Percentiles rank a stretch among this genome's conserved stretches.
Evolutionary conservation across 148 eudicot species (phyloP).

Genomic region (Rhododendron griersonianum): DNA sequence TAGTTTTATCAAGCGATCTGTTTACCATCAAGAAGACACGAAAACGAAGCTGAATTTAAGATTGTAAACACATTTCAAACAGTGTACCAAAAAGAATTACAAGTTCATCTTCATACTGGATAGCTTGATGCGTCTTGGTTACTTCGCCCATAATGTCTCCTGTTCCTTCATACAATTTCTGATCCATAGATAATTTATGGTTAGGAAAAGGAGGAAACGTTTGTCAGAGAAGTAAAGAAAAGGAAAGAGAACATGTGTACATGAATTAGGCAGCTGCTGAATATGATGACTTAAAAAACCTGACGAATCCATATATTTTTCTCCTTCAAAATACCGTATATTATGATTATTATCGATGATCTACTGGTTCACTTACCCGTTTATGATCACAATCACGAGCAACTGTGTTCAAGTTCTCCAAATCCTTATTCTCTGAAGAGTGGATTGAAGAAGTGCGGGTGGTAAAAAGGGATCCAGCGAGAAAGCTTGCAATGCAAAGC

Average conservation of each 20-base stretch:
- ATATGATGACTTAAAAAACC: background rate
- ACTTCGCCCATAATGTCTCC: slow-evolving; percentile 57
- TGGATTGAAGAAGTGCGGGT: slow-evolving; percentile 39
- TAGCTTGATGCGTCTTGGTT: slow-evolving; percentile 63
- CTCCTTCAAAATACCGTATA: background rate
- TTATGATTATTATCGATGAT: no score
- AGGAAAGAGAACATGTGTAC: background rate
- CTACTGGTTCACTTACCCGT: slow-evolving; percentile 39
- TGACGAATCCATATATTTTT: background rate
- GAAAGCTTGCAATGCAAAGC: slow-evolving; percentile 68
- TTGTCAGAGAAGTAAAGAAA: background rate
- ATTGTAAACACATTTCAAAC: background rate
- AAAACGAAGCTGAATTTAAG: background rate
- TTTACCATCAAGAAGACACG: background rate
- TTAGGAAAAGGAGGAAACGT: background rate
- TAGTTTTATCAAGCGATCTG: slow-evolving; percentile 62
- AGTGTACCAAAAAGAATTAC: background rate
- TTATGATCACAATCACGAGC: slow-evolving; percentile 41
- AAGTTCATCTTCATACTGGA: slow-evolving; percentile 45
- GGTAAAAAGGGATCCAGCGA: slow-evolving; percentile 65
- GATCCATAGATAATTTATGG: background rate
- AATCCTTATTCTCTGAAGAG: slow-evolving; percentile 16
- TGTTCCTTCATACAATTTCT: slow-evolving; percentile 58
- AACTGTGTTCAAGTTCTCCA: slow-evolving; percentile 21
- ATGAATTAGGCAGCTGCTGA: background rate